Evolutionary conservation across 768 basidiomycete species (phyloP), one percentile per base, ranked within the genome.

Genomic region (Sporobolomyces phaffii): DNA sequence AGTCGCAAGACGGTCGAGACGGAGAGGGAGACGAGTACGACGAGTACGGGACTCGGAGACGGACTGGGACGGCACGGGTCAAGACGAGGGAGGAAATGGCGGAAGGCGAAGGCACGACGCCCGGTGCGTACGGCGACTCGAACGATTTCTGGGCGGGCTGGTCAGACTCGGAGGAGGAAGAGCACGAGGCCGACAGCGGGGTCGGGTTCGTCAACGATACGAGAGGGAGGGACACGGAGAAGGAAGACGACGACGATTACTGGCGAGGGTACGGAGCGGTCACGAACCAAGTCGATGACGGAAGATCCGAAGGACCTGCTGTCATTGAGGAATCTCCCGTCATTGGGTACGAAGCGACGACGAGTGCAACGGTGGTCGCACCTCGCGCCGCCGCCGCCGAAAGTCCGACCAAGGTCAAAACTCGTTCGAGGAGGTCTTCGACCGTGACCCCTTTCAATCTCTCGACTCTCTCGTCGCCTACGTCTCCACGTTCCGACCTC

Each of bases 101-200:
- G 17, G 61, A 68, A 45, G 61, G 66, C 11, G 56, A 68, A 17
- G 66, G 61, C 1, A 51, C 61, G 3, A 68, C 60, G 2, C 61
- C 61, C 0, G 66, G 66, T 2, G 66, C 61, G 20, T 59, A 59
- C 38, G 66, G 61, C 0, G 51, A 44, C 2, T 56, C 66, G 10
- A 33, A 58, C 6, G 61, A 68, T 28, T 68, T 68, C 26, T 68
- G 66, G 66, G 56, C 56, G 11, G 60, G 60, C 1, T 68, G 66
- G 54, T 41, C 40, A 7, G 54, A 56, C 29, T 26, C n/a, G 6
- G 54, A 56, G n/a, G 34, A 26, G 3, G 52, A 29, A 17, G 34
- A 40, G 26, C 22, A 18, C 24, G 54, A 41, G 8, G n/a, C 8
- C 17, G 40, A 56, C 26, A 43, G 54, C 33, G 54, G 54, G 28